A percentile compares a stretch with the other conserved stretches of the same genome.
phyloP scores from a whole-genome alignment of 352 stramenopile species.

The Phytophthora megakarya region DNA sequence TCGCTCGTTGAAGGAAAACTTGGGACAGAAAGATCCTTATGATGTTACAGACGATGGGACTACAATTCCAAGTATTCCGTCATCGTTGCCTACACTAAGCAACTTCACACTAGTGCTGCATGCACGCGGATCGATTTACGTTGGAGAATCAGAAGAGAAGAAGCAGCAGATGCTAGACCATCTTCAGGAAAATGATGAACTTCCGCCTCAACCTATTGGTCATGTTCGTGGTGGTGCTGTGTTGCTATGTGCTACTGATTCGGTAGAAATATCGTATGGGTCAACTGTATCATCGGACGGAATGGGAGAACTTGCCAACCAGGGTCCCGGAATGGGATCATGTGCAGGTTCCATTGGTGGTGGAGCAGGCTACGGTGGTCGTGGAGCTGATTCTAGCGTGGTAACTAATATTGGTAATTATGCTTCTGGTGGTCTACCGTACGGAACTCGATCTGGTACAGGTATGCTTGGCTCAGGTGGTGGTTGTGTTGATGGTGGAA shows the following conservation, averaged over 20 bases:
- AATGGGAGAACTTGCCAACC: conserved; percentile 64
- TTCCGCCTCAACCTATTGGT: conserved; percentile 26
- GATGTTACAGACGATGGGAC: conserved; percentile 1
- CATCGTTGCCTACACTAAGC: conserved; percentile 23
- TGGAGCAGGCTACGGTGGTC: conserved; percentile 72
- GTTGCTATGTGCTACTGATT: conserved; percentile 59
- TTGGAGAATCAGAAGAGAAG: conserved; percentile 45
- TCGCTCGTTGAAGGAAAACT: conserved; percentile 17
- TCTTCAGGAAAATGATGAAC: conserved; percentile 26
- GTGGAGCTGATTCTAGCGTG: conserved; percentile 69
- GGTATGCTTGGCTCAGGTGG: conserved; percentile 77
- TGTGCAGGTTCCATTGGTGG: conserved; percentile 66
- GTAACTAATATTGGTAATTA: conserved; percentile 61
- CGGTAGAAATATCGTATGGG: conserved; percentile 46
- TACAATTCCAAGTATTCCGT: conserved; percentile 27
- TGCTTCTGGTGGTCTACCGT: conserved; percentile 64
- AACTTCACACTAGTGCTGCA: conserved; percentile 76
- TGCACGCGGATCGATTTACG: conserved; percentile 53
- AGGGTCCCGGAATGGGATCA: conserved; percentile 61
- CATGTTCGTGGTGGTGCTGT: conserved; percentile 58
- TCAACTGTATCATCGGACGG: conserved; percentile 65
- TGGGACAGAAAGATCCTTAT: conserved; percentile 12
- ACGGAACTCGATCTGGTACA: conserved; percentile 66
- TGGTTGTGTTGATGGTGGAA: conserved; percentile 67
- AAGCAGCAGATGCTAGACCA: conserved; percentile 30